phyloP scores from a whole-genome alignment of 2,329 filamentous ascomycete species.

The Trichoderma guizhouense region DNA sequence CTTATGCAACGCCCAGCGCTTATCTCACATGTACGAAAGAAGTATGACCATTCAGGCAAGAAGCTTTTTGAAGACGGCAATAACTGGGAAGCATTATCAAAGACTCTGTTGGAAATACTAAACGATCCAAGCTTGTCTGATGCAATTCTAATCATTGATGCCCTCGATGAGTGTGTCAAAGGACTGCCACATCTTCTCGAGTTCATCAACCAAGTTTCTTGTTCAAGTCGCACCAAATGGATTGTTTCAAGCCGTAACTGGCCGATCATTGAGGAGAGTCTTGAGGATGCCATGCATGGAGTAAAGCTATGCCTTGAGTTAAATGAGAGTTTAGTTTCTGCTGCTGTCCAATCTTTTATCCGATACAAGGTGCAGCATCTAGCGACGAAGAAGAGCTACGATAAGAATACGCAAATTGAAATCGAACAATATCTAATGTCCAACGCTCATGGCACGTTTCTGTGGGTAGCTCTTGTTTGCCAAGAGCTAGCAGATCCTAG shows the following conservation, averaged over 20 bases:
- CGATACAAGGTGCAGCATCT: neutral
- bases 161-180: neutral
- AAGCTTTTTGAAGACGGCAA: neutral
- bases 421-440: neutral
- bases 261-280: neutral
- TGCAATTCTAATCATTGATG: neutral
- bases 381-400: neutral
- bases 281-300: neutral
- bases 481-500: neutral
- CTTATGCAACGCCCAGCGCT: neutral
- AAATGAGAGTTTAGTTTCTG: neutral
- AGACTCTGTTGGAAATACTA: neutral
- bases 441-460: neutral
- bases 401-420: neutral
- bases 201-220: neutral
- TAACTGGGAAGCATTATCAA: neutral
- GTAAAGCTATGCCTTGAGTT: neutral
- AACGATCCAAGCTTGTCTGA: neutral
- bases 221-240: neutral
- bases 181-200: neutral
- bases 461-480: neutral
- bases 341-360: neutral
- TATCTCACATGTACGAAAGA: neutral
- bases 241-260: neutral
- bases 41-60: neutral